Evolutionary conservation across 768 basidiomycete genomes (phyloP).

Genomic region (Phylloporus sp.): DNA sequence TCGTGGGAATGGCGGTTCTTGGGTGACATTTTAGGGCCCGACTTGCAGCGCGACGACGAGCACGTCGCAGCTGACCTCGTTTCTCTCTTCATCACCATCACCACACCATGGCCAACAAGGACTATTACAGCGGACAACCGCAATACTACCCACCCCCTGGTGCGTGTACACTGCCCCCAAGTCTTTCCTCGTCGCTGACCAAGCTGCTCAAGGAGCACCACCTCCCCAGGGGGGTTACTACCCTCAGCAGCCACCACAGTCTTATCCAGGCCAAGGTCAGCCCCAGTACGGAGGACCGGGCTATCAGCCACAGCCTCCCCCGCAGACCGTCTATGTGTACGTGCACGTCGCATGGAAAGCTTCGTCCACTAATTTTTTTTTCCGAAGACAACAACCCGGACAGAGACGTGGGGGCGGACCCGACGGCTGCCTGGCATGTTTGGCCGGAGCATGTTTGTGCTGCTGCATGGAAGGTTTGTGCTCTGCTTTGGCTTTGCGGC

Average conservation of each 20-base stretch:
- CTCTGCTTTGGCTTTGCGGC: conserved; percentile 20
- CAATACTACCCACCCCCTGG: conserved; percentile 57
- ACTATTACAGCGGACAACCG: conserved; percentile 57
- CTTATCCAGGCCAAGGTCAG: conserved; percentile 49
- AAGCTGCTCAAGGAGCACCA: conserved; percentile 44
- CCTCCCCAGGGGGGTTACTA: conserved; percentile 68
- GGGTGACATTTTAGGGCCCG: conserved; percentile 25
- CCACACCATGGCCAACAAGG: conserved; percentile 61
- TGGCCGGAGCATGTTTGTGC: conserved; percentile 43
- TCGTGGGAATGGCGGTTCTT: conserved; percentile 21
- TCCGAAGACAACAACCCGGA: conserved; percentile 39
- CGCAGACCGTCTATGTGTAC: conserved; percentile 79
- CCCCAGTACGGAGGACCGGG: conserved; percentile 24
- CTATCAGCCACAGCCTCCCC: conserved; percentile 62
- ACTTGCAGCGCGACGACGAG: conserved; percentile 6
- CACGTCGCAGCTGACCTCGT: conserved; percentile 9
- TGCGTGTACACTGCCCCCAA: conserved; percentile 9
- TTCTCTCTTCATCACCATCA: conserved; percentile 14
- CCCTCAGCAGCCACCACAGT: conserved; percentile 66
- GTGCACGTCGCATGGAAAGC: conserved; percentile 22
- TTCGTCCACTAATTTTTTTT: background rate
- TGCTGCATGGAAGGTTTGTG: conserved; percentile 49
- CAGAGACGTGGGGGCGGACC: conserved; percentile 32
- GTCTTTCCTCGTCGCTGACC: conserved; percentile 16
- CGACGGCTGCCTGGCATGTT: conserved; percentile 41